Evolutionary conservation across 805 yeast species (phyloP).

Genomic region (Priceomyces melissophilus): DNA sequence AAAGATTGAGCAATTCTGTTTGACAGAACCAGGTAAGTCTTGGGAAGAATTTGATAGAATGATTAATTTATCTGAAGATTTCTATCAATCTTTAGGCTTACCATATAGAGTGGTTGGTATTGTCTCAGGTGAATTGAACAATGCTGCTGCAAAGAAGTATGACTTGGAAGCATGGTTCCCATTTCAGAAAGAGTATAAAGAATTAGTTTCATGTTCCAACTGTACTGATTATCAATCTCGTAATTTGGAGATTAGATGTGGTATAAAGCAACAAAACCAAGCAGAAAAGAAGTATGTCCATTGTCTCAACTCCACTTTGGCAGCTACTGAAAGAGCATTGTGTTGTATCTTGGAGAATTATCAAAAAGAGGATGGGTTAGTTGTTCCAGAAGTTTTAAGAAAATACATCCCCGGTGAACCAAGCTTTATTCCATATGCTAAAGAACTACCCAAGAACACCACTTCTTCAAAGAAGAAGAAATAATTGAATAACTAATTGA

Average conservation of each 20-base stretch:
- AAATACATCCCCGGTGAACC: constrained; percentile 98
- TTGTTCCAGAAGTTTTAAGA: constrained; percentile 92
- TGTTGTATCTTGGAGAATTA: constrained; percentile 97
- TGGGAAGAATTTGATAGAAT: constrained; percentile 97
- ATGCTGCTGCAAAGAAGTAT: constrained; percentile 98
- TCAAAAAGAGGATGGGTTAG: constrained; percentile 94
- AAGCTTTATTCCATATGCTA: constrained; percentile 85
- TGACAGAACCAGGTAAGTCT: constrained; percentile 97
- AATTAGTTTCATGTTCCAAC: constrained; percentile 96
- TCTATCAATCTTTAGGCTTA: constrained; percentile 84
- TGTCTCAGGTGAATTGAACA: constrained; percentile 97
- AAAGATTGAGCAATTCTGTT: constrained; percentile 93
- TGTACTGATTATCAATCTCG: constrained; percentile 99
- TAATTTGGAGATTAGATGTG: constrained; percentile 97
- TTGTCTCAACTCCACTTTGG: constrained; percentile 93
- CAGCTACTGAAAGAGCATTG: constrained; percentile 97
- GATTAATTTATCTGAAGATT: constrained; percentile 88
- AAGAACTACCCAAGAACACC: constrained; percentile 91
- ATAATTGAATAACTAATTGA: neutral
- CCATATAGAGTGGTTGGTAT: constrained; percentile 98
- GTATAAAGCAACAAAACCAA: constrained; percentile 92
- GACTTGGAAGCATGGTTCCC: constrained; percentile 99
- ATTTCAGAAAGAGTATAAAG: constrained; percentile 97
- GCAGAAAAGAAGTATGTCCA: constrained; percentile 97
- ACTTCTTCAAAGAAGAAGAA: constrained; percentile 67